These are phyloP conservation scores for Beauveria sp. DNA, from an alignment of 2,329 filamentous ascomycete genomes.

Conservation along the genomic window DNA sequence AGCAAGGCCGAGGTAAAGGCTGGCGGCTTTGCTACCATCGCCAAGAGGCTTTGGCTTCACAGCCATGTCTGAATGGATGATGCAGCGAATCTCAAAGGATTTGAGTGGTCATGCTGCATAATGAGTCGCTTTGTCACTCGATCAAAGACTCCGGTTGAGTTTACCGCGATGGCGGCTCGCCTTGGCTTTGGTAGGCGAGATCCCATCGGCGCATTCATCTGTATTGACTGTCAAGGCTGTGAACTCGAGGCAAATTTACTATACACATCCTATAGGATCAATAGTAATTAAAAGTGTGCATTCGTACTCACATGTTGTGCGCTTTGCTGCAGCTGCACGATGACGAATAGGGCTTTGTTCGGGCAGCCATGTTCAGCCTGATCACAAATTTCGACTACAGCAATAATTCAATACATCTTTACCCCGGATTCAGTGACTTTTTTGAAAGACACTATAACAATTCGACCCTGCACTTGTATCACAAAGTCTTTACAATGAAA, in stretches of 20 bases:
- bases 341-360: neutral
- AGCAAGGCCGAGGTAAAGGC: constrained; percentile 33
- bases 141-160: constrained; percentile 46
- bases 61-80: constrained; percentile 38
- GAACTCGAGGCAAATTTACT: too few species aligned
- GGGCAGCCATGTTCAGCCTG: neutral
- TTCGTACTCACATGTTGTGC: neutral
- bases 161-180: constrained; percentile 26
- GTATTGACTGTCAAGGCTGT: too few species aligned
- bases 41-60: constrained; percentile 47
- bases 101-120: constrained; percentile 26
- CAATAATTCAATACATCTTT: too few species aligned
- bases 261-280: neutral
- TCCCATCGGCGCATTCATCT: neutral
- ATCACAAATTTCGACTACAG: neutral
- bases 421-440: too few species aligned
- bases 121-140: constrained; percentile 43
- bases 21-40: constrained; percentile 35
- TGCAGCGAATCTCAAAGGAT: constrained; percentile 30
- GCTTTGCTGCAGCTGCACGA: neutral
- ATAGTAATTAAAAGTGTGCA: neutral
- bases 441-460: too few species aligned
- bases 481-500: neutral
- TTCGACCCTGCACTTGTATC: too few species aligned
- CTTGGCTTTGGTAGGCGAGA: neutral